Percentiles rank a stretch among this genome's conserved stretches.
Conservation (phyloP, 108 stramenopile genomes). For the Skeletonema grethae region DNA sequence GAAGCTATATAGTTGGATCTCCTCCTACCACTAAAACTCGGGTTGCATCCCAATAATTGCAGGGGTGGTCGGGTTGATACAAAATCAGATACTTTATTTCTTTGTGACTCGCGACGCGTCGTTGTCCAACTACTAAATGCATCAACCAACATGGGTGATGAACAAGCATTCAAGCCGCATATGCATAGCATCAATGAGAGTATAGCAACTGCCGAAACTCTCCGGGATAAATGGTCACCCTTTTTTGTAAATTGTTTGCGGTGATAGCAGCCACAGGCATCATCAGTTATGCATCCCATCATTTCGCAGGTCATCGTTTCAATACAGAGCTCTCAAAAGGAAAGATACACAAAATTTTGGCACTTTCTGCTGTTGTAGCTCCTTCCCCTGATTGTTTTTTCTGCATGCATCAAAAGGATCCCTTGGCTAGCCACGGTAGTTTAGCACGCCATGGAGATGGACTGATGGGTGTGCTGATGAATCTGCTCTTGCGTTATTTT, state of each 20-base stretch:
- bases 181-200: background rate
- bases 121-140: conserved; percentile 1
- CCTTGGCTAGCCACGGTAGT: background rate
- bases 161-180: background rate
- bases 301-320: background rate
- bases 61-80: background rate
- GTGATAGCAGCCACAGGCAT: background rate
- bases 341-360: background rate
- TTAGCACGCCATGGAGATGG: background rate
- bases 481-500: too few species aligned
- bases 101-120: background rate
- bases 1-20: background rate
- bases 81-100: background rate
- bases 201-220: background rate
- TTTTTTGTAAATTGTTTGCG: background rate
- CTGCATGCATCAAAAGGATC: background rate
- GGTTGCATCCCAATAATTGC: background rate
- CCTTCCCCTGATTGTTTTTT: background rate
- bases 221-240: background rate
- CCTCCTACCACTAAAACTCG: background rate
- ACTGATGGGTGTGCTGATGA: background rate
- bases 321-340: background rate
- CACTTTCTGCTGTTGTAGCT: background rate
- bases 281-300: background rate
- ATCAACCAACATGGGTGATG: background rate